A percentile compares a stretch with the other conserved stretches of the same genome.
phyloP scores from a whole-genome alignment of 441 rosid genomes.

The Biscutella auriculata region DNA sequence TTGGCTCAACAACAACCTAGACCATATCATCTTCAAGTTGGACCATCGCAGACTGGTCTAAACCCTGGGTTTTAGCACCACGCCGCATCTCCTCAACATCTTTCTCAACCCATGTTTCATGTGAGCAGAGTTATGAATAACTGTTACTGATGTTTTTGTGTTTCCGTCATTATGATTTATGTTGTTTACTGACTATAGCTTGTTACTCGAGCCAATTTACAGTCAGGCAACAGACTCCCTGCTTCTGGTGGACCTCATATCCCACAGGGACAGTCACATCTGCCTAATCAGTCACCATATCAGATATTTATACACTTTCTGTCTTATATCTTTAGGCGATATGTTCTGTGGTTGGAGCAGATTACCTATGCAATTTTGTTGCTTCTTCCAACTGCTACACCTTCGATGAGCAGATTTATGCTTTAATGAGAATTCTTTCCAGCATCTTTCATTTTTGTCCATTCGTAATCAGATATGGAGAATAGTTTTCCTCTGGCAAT shows the following conservation, averaged over 20 bases:
- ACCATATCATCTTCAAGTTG: slow-evolving; percentile 60
- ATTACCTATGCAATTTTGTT: background rate
- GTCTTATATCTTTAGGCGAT: background rate
- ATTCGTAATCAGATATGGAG: background rate
- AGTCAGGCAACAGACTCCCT: slow-evolving; percentile 46
- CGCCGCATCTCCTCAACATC: slow-evolving; percentile 63
- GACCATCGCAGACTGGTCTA: slow-evolving; percentile 49
- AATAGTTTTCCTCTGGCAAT: background rate
- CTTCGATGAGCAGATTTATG: background rate
- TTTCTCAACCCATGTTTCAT: slow-evolving; percentile 61
- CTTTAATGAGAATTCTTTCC: background rate
- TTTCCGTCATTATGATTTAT: background rate
- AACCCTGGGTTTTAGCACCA: slow-evolving; percentile 57
- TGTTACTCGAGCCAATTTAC: slow-evolving; percentile 19
- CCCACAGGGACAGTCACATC: slow-evolving; percentile 56
- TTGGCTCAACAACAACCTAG: slow-evolving; percentile 53
- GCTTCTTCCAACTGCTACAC: background rate
- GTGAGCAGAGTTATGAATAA: slow-evolving; percentile 33
- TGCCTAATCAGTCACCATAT: slow-evolving; percentile 47
- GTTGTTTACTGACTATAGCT: slow-evolving; percentile 5
- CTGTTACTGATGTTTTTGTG: background rate
- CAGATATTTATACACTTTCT: slow-evolving; percentile 34
- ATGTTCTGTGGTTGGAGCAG: background rate
- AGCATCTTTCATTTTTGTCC: background rate
- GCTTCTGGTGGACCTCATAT: slow-evolving; percentile 48